Percentiles rank a stretch among this genome's conserved stretches.
Evolutionary conservation across 768 basidiomycete genomes (phyloP).

Genomic region (Piloderma croceum): DNA sequence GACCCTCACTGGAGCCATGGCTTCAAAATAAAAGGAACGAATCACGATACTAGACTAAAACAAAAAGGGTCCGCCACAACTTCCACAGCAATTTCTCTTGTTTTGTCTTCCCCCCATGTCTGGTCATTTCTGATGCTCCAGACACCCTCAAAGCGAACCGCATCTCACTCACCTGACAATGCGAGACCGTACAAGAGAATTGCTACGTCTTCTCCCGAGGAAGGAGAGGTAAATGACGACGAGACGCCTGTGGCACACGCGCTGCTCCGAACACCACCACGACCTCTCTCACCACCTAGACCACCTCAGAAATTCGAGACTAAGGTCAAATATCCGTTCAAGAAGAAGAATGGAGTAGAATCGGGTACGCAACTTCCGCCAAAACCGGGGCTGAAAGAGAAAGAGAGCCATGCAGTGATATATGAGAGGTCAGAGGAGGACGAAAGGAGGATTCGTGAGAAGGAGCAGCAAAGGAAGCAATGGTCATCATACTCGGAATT

Average conservation of each 20-base stretch:
- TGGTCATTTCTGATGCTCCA: slow-evolving; percentile 8
- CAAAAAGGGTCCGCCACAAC: background rate
- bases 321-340: slow-evolving; percentile 75
- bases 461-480: too few species aligned
- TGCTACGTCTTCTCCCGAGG: slow-evolving; percentile 64
- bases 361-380: slow-evolving; percentile 13
- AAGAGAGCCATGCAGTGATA: slow-evolving; percentile 15
- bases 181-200: slow-evolving; percentile 50
- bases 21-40: too few species aligned
- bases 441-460: slow-evolving; percentile 36
- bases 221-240: slow-evolving; percentile 74
- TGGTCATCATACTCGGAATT: too few species aligned
- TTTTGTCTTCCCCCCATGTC: background rate
- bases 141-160: slow-evolving; percentile 47
- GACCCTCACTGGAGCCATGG: too few species aligned
- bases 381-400: slow-evolving; percentile 20
- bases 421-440: slow-evolving; percentile 42
- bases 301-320: slow-evolving; percentile 29
- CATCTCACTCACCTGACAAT: slow-evolving; percentile 47
- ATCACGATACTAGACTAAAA: too few species aligned
- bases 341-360: slow-evolving; percentile 32
- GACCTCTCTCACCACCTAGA: slow-evolving; percentile 16
- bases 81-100: background rate
- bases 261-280: slow-evolving; percentile 13
- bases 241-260: too few species aligned